Conservation (phyloP, 352 stramenopile species). For the Globisporangium polare region DNA sequence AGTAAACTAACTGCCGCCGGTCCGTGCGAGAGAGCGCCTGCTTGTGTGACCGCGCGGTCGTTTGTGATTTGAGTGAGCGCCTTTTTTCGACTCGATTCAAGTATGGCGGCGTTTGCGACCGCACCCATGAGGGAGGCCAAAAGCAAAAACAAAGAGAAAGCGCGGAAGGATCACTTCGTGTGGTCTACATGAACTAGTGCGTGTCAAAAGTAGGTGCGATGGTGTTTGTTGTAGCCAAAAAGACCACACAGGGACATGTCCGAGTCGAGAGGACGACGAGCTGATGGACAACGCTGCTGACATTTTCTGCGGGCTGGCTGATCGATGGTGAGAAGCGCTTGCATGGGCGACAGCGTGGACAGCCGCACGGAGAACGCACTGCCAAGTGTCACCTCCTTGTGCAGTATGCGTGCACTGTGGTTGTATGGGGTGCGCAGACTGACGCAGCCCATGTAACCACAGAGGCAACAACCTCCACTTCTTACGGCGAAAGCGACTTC, state of each 20-base stretch:
- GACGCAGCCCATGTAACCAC: too few species aligned
- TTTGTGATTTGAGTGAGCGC: background rate
- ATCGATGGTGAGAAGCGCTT: too few species aligned
- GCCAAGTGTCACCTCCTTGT: too few species aligned
- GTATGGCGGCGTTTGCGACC: background rate
- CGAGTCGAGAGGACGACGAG: too few species aligned
- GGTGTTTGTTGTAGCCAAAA: slow-evolving; percentile 1
- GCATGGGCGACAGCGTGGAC: too few species aligned
- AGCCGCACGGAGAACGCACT: too few species aligned
- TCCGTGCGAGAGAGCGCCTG: too few species aligned
- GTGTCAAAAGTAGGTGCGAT: background rate
- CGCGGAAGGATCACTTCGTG: slow-evolving; percentile 5
- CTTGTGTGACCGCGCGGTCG: too few species aligned
- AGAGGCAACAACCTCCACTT: too few species aligned
- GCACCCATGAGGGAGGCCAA: background rate
- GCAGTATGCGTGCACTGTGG: too few species aligned
- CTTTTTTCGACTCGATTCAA: background rate
- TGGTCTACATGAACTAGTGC: background rate
- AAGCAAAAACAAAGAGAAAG: slow-evolving; percentile 1
- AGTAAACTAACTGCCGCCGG: background rate
- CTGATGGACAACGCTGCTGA: background rate
- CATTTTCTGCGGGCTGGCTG: background rate
- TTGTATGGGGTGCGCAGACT: too few species aligned
- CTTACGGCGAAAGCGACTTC: too few species aligned
- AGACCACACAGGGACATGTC: background rate